Conservation (phyloP, 2,329 filamentous ascomycete species). For the Ophioceras dolichostomum region DNA sequence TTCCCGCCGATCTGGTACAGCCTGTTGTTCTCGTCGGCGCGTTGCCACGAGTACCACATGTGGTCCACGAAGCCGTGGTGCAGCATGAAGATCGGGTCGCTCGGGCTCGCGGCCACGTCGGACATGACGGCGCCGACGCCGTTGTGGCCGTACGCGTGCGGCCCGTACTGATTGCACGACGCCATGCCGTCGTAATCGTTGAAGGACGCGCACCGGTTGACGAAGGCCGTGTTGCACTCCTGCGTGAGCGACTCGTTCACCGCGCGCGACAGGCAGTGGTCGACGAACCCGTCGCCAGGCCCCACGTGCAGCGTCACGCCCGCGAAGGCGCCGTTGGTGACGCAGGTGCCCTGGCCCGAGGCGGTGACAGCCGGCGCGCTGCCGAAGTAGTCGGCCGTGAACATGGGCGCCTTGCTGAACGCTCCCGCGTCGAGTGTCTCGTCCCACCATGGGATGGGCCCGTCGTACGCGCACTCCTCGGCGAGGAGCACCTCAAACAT, state of each 20-base stretch:
- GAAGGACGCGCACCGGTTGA: conserved; percentile 18
- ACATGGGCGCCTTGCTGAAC: conserved; percentile 17
- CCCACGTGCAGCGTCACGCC: conserved; percentile 17
- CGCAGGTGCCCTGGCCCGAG: conserved; percentile 17
- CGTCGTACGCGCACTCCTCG: conserved; percentile 22
- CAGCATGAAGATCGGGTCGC: conserved; percentile 22
- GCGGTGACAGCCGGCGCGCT: conserved; percentile 13
- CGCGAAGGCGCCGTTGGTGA: conserved; percentile 17
- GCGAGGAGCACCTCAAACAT: conserved; percentile 23
- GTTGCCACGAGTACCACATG: conserved; percentile 20
- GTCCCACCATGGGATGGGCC: conserved; percentile 26
- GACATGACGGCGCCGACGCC: conserved; percentile 22
- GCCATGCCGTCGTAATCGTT: conserved; percentile 17
- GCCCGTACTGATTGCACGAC: conserved; percentile 19
- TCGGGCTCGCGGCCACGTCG: conserved; percentile 18
- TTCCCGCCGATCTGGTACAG: conserved; percentile 6
- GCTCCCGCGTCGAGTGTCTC: conserved; percentile 21
- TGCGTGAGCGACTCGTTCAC: conserved; percentile 18
- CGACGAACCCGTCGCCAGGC: conserved; percentile 12
- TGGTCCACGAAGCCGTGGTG: conserved; percentile 22
- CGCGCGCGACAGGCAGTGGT: conserved; percentile 20
- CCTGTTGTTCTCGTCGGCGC: conserved; percentile 7
- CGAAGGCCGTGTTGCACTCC: conserved; percentile 16
- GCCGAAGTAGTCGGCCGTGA: conserved; percentile 17
- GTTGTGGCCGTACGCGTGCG: conserved; percentile 22